Conservation (phyloP, 2,329 filamentous ascomycete species). For the Nigrospora oryzae region DNA sequence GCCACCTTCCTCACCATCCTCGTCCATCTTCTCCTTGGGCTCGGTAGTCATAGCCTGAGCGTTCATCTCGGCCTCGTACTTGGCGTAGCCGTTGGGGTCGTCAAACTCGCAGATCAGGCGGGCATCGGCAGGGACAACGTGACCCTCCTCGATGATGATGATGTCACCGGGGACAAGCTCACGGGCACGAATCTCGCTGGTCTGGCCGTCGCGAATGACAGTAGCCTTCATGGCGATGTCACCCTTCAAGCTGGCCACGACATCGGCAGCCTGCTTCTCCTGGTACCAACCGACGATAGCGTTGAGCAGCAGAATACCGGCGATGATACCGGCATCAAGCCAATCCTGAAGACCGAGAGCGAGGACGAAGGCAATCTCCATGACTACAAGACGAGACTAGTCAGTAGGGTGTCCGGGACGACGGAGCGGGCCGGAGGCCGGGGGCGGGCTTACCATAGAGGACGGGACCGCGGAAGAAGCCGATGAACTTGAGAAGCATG, state of each 20-base stretch:
- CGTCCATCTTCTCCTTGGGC: slow-evolving; percentile 52
- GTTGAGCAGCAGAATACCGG: slow-evolving; percentile 67
- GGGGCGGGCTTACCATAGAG: slow-evolving; percentile 51
- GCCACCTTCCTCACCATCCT: slow-evolving; percentile 40
- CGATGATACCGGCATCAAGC: slow-evolving; percentile 72
- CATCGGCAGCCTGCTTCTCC: slow-evolving; percentile 72
- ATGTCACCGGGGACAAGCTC: slow-evolving; percentile 72
- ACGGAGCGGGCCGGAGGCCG: slow-evolving; percentile 4
- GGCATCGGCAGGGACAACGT: slow-evolving; percentile 58
- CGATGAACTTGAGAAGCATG: slow-evolving; percentile 65
- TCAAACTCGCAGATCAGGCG: slow-evolving; percentile 65
- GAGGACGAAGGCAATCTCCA: slow-evolving; percentile 68
- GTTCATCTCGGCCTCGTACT: slow-evolving; percentile 57
- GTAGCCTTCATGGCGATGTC: slow-evolving; percentile 69
- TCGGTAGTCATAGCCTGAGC: slow-evolving; percentile 43
- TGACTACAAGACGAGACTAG: slow-evolving; percentile 38
- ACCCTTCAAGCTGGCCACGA: slow-evolving; percentile 66
- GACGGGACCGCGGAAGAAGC: slow-evolving; percentile 69
- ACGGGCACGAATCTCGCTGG: slow-evolving; percentile 62
- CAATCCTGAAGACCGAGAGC: slow-evolving; percentile 68
- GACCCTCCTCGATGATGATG: slow-evolving; percentile 38
- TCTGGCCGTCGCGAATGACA: slow-evolving; percentile 58
- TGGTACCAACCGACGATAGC: slow-evolving; percentile 73
- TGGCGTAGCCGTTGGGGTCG: slow-evolving; percentile 55
- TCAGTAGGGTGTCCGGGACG: slow-evolving; percentile 2